Evolutionary conservation across 768 basidiomycete species (phyloP).

Genomic region (Gymnopilus junonius): DNA sequence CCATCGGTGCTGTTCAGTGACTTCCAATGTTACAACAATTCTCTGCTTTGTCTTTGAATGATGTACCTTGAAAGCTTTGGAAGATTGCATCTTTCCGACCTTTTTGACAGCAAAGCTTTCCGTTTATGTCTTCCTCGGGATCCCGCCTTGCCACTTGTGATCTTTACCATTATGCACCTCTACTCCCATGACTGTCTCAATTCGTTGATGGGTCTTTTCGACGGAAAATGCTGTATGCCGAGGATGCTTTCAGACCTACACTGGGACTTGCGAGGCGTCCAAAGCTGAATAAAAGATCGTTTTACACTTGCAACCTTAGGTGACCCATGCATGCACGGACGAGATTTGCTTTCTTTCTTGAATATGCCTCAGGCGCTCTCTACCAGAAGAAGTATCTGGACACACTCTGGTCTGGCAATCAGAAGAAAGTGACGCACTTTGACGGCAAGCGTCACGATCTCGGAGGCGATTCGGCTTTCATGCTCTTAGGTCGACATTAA

Average conservation of each 20-base stretch:
- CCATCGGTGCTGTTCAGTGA: not conserved
- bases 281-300: too few species aligned
- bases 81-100: not conserved
- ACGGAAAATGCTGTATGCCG: not conserved
- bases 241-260: too few species aligned
- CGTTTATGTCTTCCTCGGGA: not conserved
- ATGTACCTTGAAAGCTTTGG: not conserved
- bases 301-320: too few species aligned
- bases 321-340: not conserved
- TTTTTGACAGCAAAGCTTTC: not conserved
- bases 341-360: not conserved
- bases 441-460: not conserved
- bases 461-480: not conserved
- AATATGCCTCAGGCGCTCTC: not conserved
- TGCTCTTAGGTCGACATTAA: not conserved
- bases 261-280: too few species aligned
- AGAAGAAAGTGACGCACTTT: not conserved
- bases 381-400: not conserved
- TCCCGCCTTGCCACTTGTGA: not conserved
- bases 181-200: not conserved
- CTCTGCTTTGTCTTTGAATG: not conserved
- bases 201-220: too few species aligned
- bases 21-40: not conserved
- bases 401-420: not conserved
- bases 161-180: not conserved